A percentile compares a stretch with the other conserved stretches of the same genome.
Conservation (phyloP, 768 basidiomycete genomes). For the button mushroom (Agaricus bisporus) region DNA sequence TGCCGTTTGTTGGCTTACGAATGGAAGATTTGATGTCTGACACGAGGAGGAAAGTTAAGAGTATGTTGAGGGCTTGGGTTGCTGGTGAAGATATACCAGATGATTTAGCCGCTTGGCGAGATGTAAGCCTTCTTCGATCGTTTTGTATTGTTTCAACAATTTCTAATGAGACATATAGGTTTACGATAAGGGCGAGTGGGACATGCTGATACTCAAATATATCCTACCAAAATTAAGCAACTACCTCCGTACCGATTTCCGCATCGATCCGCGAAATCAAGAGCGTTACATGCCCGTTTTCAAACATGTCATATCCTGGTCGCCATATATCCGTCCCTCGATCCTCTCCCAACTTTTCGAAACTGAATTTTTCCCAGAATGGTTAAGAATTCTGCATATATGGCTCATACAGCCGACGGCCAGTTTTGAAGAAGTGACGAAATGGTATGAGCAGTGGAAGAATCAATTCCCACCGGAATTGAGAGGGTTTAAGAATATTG, state of each 20-base stretch:
- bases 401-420: conserved; percentile 91
- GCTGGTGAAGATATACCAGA: conserved; percentile 65
- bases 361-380: conserved; percentile 94
- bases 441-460: conserved; percentile 95
- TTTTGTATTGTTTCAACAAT: not conserved
- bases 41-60: conserved; percentile 80
- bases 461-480: conserved; percentile 64
- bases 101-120: conserved; percentile 79
- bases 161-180: conserved; percentile 38
- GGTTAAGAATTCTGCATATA: conserved; percentile 84
- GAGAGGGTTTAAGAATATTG: conserved; percentile 58
- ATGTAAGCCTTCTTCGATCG: conserved; percentile 38
- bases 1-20: conserved; percentile 80
- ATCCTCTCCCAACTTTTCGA: conserved; percentile 83
- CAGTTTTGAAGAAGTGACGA: conserved; percentile 87
- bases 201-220: conserved; percentile 83
- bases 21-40: conserved; percentile 84
- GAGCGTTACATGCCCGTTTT: conserved; percentile 67
- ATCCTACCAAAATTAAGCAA: conserved; percentile 88
- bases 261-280: conserved; percentile 86
- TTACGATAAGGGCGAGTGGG: conserved; percentile 82
- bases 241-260: conserved; percentile 77
- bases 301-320: conserved; percentile 73
- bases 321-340: conserved; percentile 60
- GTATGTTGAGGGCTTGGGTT: conserved; percentile 69